phyloP scores from a whole-genome alignment of 345 rosid genomes.

The Dipteronia sinensis region DNA sequence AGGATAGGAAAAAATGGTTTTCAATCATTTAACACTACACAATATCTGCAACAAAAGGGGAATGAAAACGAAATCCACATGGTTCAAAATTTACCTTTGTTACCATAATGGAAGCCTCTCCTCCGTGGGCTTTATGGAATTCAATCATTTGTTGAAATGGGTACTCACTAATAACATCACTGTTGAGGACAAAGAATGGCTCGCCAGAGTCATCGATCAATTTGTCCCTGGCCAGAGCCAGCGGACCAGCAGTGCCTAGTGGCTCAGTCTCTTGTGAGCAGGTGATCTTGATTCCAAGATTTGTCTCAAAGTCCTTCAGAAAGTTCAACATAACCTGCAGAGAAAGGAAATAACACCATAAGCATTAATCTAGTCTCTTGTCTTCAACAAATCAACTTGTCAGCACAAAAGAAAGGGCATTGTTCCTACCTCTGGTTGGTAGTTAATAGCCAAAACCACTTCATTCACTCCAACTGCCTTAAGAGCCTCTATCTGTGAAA shows the following conservation, averaged over 20 bases:
- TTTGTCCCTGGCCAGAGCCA: conserved; percentile 96
- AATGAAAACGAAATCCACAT: background rate
- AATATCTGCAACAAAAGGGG: background rate
- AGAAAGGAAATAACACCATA: conserved; percentile 4
- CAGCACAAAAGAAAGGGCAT: background rate
- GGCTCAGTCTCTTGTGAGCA: conserved; percentile 99
- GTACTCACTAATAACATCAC: conserved; percentile 98
- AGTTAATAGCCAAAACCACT: conserved; percentile 96
- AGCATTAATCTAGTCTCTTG: background rate
- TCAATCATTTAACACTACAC: background rate
- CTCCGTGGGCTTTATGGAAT: conserved; percentile 90
- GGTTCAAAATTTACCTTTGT: conserved; percentile 66
- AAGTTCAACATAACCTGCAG: conserved; percentile 89
- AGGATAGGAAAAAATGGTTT: background rate
- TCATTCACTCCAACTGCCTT: conserved; percentile 93
- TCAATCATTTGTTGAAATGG: conserved; percentile 81
- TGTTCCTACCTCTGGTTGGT: conserved; percentile 86
- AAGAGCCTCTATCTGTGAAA: conserved; percentile 87
- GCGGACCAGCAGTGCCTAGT: conserved; percentile 98
- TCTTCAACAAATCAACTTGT: background rate
- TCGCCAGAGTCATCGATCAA: conserved; percentile 75
- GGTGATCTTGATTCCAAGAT: conserved; percentile 86
- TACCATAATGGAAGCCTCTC: conserved; percentile 99
- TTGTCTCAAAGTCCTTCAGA: conserved; percentile 85
- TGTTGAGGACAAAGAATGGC: conserved; percentile 97